phyloP scores from a whole-genome alignment of 108 stramenopile species.

The Cylindrotheca fusiformis region DNA sequence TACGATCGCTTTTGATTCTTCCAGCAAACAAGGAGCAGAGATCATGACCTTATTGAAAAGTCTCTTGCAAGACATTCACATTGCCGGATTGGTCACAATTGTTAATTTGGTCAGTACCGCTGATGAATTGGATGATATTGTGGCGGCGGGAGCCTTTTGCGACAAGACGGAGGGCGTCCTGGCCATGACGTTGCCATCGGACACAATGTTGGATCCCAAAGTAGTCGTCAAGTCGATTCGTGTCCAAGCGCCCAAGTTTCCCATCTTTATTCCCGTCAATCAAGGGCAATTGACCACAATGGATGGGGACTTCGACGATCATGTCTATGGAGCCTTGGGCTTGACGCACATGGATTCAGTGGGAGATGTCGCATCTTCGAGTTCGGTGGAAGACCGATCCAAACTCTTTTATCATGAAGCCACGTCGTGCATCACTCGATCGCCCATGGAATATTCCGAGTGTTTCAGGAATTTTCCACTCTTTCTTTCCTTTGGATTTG shows the following conservation, averaged over 20 bases:
- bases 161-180: conserved; percentile 19
- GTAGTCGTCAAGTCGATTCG: conserved; percentile 15
- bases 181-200: conserved; percentile 47
- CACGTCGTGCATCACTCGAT: conserved; percentile 50
- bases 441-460: conserved; percentile 64
- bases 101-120: conserved; percentile 31
- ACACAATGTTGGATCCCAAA: conserved; percentile 1
- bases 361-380: conserved; percentile 65
- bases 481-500: conserved; percentile 58
- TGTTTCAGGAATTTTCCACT: conserved; percentile 52
- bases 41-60: conserved; percentile 2
- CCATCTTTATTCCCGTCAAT: conserved; percentile 48
- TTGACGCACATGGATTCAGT: conserved; percentile 39
- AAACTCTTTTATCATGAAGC: conserved; percentile 81
- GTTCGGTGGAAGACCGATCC: conserved; percentile 50
- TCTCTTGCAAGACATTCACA: conserved; percentile 22
- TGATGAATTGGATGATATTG: conserved; percentile 34
- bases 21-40: neutral
- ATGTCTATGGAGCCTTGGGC: conserved; percentile 49
- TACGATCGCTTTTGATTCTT: conserved; percentile 25
- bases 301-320: conserved; percentile 15
- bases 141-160: conserved; percentile 47
- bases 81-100: conserved; percentile 44
- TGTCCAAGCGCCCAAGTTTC: conserved; percentile 11
- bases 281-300: conserved; percentile 33